Evolutionary conservation across 257 asterid species (phyloP).

Genomic region (Jaltomata sinuosa): DNA sequence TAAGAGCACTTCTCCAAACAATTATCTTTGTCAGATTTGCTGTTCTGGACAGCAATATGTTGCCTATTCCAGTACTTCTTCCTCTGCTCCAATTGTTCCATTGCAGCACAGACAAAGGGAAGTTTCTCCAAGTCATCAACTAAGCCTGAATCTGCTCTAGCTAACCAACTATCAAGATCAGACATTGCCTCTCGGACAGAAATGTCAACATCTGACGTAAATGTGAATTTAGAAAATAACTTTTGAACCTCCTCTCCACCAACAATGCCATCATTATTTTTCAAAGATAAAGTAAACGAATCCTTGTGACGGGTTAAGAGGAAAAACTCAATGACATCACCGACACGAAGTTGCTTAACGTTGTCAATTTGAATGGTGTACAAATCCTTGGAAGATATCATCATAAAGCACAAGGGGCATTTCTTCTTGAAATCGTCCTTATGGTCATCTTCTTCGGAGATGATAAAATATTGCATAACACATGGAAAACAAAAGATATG

Average conservation of each 20-base stretch:
- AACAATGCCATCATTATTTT: conserved; percentile 27
- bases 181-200: conserved; percentile 81
- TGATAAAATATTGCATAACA: conserved; percentile 64
- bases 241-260: conserved; percentile 36
- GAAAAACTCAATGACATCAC: conserved; percentile 56
- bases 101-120: conserved; percentile 88
- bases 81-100: conserved; percentile 65
- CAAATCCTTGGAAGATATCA: conserved; percentile 80
- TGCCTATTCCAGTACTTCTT: conserved; percentile 73
- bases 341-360: conserved; percentile 53
- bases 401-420: conserved; percentile 85
- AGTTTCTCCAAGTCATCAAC: conserved; percentile 91
- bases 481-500: conserved; percentile 96
- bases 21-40: conserved; percentile 11
- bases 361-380: conserved; percentile 56
- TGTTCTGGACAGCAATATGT: conserved; percentile 16
- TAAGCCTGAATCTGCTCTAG: conserved; percentile 83
- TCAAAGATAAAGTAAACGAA: conserved; percentile 51
- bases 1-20: conserved; percentile 1
- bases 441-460: conserved; percentile 37
- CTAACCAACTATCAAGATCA: conserved; percentile 89
- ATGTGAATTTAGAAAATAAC: conserved; percentile 69
- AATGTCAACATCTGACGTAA: conserved; percentile 81
- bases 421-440: conserved; percentile 62
- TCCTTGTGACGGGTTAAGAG: conserved; percentile 71